A percentile compares a stretch with the other conserved stretches of the same genome.
These are phyloP conservation scores for Metschnikowia santaceciliae DNA, from an alignment of 805 yeast genomes.

Conservation along the genomic window DNA sequence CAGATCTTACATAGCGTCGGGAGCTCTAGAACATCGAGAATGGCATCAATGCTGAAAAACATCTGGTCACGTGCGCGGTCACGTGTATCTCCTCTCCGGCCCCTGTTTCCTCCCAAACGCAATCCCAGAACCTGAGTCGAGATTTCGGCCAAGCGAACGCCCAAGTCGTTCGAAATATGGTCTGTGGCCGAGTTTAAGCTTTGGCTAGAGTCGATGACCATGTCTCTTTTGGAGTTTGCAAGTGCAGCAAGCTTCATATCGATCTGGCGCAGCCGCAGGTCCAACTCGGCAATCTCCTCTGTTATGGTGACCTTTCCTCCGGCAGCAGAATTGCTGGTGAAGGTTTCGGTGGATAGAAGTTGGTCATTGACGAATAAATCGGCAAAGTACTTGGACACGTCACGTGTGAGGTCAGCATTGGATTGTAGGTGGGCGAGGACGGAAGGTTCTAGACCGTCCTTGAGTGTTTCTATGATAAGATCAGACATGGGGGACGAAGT, in stretches of 20 bases:
- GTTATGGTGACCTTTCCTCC: slow-evolving; percentile 35
- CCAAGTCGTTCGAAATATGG: slow-evolving; percentile 8
- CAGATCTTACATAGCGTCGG: slow-evolving; percentile 84
- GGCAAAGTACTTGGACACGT: slow-evolving; percentile 31
- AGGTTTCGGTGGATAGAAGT: slow-evolving; percentile 40
- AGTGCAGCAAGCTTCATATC: slow-evolving; percentile 44
- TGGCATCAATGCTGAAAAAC: slow-evolving; percentile 60
- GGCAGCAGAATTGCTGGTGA: slow-evolving; percentile 34
- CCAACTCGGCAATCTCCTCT: slow-evolving; percentile 73
- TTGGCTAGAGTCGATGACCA: slow-evolving; percentile 40
- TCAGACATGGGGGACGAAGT: slow-evolving; percentile 22
- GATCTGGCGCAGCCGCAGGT: slow-evolving; percentile 47
- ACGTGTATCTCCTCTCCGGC: slow-evolving; percentile 6
- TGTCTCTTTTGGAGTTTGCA: slow-evolving; percentile 40
- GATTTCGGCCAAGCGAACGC: slow-evolving; percentile 16
- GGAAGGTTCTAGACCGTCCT: slow-evolving; percentile 24
- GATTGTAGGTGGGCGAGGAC: slow-evolving; percentile 18
- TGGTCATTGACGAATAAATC: slow-evolving; percentile 47
- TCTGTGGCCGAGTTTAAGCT: slow-evolving; percentile 23
- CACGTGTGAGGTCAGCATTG: slow-evolving; percentile 17
- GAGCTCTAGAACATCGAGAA: slow-evolving; percentile 75
- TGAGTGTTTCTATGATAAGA: slow-evolving; percentile 32
- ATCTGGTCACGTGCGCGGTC: slow-evolving; percentile 28
- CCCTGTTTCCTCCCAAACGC: slow-evolving; percentile 12
- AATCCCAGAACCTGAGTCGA: slow-evolving; percentile 6